Conservation (phyloP, 2,329 filamentous ascomycete species). For the Neonectria faginata region DNA sequence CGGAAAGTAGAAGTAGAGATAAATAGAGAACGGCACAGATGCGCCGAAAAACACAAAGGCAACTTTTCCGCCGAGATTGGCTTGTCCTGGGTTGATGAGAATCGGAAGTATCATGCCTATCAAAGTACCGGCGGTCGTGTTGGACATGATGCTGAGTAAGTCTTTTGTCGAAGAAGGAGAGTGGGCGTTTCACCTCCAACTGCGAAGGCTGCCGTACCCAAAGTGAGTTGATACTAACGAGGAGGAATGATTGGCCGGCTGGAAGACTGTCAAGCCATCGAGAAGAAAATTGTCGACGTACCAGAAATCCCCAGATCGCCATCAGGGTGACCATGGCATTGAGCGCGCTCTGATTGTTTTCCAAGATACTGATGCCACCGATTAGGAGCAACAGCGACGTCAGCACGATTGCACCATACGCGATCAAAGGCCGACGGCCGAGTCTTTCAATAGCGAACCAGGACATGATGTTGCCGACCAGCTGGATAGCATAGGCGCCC, state of each 20-base stretch:
- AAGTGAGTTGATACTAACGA: conserved; percentile 16
- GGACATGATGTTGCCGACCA: conserved; percentile 45
- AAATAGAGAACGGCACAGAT: conserved; percentile 3
- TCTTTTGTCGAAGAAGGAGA: conserved; percentile 14
- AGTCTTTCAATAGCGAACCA: conserved; percentile 45
- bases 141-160: conserved; percentile 20
- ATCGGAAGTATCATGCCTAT: conserved; percentile 14
- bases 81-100: conserved; percentile 17
- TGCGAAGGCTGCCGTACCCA: conserved; percentile 10
- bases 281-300: neutral
- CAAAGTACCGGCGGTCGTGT: conserved; percentile 11
- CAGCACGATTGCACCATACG: conserved; percentile 41
- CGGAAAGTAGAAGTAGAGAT: conserved; percentile 15
- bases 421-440: conserved; percentile 44
- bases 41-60: conserved; percentile 16
- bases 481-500: conserved; percentile 43
- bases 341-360: neutral
- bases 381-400: conserved; percentile 43
- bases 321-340: conserved; percentile 10
- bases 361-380: conserved; percentile 31
- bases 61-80: conserved; percentile 17
- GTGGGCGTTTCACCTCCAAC: conserved; percentile 16
- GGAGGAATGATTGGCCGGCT: neutral
- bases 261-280: neutral
- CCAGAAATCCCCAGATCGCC: conserved; percentile 15